These are phyloP conservation scores for Cucumis cinereus DNA, from an alignment of 306 rosid species.

Conservation along the genomic window DNA sequence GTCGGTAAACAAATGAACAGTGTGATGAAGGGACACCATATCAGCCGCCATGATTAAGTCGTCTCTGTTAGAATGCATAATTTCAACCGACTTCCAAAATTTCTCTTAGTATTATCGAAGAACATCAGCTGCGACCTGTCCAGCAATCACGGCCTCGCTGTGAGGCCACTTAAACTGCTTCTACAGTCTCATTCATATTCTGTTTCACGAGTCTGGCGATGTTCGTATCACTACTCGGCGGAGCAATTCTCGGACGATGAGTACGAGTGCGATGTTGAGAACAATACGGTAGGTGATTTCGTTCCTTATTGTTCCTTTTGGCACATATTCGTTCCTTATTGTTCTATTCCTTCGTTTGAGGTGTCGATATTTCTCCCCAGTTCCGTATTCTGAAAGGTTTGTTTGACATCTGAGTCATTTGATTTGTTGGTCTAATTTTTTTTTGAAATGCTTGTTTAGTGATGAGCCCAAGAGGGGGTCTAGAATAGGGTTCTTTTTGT, in stretches of 20 bases:
- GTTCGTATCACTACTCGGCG: constrained; percentile 39
- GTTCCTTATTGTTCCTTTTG: too few relatives aligned
- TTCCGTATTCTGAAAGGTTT: background rate
- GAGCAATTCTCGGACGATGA: constrained; percentile 98
- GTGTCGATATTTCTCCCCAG: background rate
- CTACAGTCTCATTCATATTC: constrained; percentile 19
- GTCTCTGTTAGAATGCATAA: constrained; percentile 20
- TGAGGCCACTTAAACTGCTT: constrained; percentile 13
- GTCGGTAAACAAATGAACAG: background rate
- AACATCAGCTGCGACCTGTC: background rate
- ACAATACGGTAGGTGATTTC: constrained; percentile 30
- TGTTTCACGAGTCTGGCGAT: constrained; percentile 18
- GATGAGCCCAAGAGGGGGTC: background rate
- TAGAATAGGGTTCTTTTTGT: background rate
- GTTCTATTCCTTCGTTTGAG: background rate
- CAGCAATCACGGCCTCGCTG: background rate
- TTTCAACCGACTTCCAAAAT: constrained; percentile 15
- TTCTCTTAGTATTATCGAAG: constrained; percentile 19
- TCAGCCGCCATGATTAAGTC: constrained; percentile 14
- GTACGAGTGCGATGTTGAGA: constrained; percentile 62
- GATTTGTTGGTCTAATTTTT: background rate
- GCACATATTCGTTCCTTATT: too few relatives aligned
- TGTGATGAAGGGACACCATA: background rate
- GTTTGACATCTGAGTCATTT: background rate
- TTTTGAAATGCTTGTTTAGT: background rate